phyloP scores from a whole-genome alignment of 805 yeast species.

The Myxozyma kluyveri region DNA sequence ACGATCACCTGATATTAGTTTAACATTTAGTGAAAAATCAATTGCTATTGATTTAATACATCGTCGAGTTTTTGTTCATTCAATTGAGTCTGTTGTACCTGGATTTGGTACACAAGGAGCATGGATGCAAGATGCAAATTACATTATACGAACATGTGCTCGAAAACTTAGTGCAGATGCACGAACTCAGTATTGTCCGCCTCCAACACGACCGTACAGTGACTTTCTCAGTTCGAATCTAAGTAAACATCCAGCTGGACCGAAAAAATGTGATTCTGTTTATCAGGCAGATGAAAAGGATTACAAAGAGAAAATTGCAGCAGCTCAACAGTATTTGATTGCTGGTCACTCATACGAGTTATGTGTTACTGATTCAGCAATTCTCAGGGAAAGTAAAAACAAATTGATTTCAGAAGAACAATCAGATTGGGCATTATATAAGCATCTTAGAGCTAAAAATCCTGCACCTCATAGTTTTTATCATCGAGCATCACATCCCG shows the following conservation, averaged over 20 bases:
- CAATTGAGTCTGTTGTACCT: background rate
- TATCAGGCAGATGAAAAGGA: conserved; percentile 15
- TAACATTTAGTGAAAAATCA: conserved; percentile 66
- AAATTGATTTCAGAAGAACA: conserved; percentile 8
- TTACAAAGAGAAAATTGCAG: conserved; percentile 55
- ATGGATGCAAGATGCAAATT: background rate
- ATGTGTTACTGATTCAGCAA: conserved; percentile 70
- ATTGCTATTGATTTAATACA: conserved; percentile 53
- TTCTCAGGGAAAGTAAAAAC: conserved; percentile 46
- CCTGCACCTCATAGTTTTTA: conserved; percentile 92
- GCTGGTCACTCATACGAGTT: conserved; percentile 92
- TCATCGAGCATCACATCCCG: conserved; percentile 44
- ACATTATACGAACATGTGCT: background rate
- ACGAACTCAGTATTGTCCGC: background rate
- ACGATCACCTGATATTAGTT: conserved; percentile 58
- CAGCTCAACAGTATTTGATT: conserved; percentile 65
- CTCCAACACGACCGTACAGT: background rate
- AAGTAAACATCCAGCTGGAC: no score
- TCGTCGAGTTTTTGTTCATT: conserved; percentile 42
- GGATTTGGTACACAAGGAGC: background rate
- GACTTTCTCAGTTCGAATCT: no score
- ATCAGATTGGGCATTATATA: conserved; percentile 69
- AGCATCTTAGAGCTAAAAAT: conserved; percentile 63
- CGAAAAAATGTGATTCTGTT: background rate
- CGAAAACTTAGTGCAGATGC: background rate